phyloP scores from a whole-genome alignment of 2,329 filamentous ascomycete genomes.

The Trichoderma gracile region DNA sequence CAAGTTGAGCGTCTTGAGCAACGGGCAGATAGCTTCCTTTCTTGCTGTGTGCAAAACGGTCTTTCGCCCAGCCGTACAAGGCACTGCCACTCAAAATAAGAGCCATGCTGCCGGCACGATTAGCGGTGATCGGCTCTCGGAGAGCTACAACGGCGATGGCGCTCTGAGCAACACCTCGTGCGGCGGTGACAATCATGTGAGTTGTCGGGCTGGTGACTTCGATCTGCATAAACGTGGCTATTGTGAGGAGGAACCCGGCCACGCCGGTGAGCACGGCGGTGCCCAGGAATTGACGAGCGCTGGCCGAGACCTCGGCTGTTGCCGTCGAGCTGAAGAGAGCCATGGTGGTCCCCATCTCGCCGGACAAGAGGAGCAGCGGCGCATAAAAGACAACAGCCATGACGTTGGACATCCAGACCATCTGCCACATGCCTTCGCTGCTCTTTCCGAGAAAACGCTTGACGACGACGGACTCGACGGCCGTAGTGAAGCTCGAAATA shows the following conservation, averaged over 20 bases:
- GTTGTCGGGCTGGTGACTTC: constrained; percentile 21
- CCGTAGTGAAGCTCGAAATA: constrained; percentile 16
- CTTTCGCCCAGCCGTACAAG: constrained; percentile 18
- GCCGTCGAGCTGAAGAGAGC: constrained; percentile 2
- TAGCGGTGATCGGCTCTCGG: constrained; percentile 11
- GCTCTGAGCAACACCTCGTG: constrained; percentile 16
- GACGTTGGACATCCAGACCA: constrained; percentile 24
- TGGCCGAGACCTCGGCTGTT: constrained; percentile 6
- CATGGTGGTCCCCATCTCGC: constrained; percentile 9
- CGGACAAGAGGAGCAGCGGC: background rate
- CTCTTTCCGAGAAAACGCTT: constrained; percentile 17
- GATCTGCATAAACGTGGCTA: constrained; percentile 20
- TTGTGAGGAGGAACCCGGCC: constrained; percentile 17
- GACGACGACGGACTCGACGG: constrained; percentile 16
- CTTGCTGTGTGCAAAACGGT: constrained; percentile 16
- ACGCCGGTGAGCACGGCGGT: constrained; percentile 14
- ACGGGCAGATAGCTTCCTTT: constrained; percentile 15
- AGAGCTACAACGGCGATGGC: constrained; percentile 10
- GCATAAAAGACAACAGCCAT: constrained; percentile 15
- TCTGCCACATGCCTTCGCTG: constrained; percentile 22
- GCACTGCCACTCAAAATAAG: constrained; percentile 16
- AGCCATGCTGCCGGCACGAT: constrained; percentile 20
- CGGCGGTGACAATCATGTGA: constrained; percentile 22
- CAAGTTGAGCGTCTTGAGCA: constrained; percentile 12
- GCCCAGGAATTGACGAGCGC: constrained; percentile 8